A percentile compares a stretch with the other conserved stretches of the same genome.
phyloP scores from a whole-genome alignment of 2,329 filamentous ascomycete genomes.

The Amesomyces nigricolor region DNA sequence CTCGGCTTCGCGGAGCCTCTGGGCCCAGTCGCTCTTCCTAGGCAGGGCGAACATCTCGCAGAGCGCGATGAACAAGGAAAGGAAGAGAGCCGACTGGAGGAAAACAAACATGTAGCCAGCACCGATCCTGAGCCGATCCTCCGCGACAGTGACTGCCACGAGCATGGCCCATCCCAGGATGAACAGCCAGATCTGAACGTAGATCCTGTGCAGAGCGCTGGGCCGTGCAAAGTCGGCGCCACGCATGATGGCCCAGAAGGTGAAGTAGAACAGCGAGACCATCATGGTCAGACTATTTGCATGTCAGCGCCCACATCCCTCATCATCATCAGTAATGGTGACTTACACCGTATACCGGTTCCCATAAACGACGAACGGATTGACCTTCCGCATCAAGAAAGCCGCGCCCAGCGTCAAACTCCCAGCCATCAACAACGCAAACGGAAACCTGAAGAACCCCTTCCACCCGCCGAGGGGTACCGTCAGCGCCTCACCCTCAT shows the following conservation, averaged over 20 bases:
- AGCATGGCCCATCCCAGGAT: slow-evolving; percentile 66
- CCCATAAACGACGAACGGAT: slow-evolving; percentile 87
- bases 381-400: slow-evolving; percentile 72
- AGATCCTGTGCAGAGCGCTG: slow-evolving; percentile 78
- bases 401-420: slow-evolving; percentile 66
- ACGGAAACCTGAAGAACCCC: slow-evolving; percentile 78
- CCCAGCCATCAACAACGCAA: slow-evolving; percentile 64
- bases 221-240: slow-evolving; percentile 75
- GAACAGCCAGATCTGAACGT: slow-evolving; percentile 81
- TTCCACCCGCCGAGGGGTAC: slow-evolving; percentile 61
- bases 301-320: slow-evolving; percentile 14
- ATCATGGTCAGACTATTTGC: slow-evolving; percentile 69
- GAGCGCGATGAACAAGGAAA: slow-evolving; percentile 69
- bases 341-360: slow-evolving; percentile 70
- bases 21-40: slow-evolving; percentile 63
- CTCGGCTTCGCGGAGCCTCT: slow-evolving; percentile 48
- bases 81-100: slow-evolving; percentile 68
- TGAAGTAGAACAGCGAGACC: slow-evolving; percentile 70
- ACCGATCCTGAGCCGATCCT: slow-evolving; percentile 65
- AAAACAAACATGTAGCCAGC: slow-evolving; percentile 79
- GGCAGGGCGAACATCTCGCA: slow-evolving; percentile 74
- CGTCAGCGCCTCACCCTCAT: slow-evolving; percentile 50
- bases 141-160: slow-evolving; percentile 67
- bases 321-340: not conserved
- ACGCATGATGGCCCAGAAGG: slow-evolving; percentile 76